phyloP scores from a whole-genome alignment of 768 basidiomycete species.

The Nevesoporus exiguus region DNA sequence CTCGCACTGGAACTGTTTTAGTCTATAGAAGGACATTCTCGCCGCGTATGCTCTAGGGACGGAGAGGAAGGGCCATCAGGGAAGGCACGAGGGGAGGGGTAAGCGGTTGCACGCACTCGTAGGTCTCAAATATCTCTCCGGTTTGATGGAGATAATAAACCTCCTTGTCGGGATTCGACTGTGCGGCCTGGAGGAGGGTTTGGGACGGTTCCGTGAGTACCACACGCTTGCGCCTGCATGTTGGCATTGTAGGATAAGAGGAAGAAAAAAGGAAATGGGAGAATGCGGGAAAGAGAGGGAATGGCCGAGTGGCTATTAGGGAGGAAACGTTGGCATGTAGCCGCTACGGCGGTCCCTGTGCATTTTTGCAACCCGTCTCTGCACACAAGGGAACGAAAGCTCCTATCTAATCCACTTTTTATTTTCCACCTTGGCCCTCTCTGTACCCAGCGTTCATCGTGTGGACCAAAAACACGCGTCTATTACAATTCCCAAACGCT shows the following conservation, averaged over 20 bases:
- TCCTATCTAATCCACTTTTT: constrained; percentile 13
- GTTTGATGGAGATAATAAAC: constrained; percentile 94
- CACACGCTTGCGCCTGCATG: constrained; percentile 86
- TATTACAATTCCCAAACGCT: background rate
- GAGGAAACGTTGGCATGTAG: constrained; percentile 49
- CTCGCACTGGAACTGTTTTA: constrained; percentile 96
- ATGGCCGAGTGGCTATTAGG: constrained; percentile 53
- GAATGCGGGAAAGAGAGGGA: constrained; percentile 60
- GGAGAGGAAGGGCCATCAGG: constrained; percentile 16
- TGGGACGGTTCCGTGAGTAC: constrained; percentile 81
- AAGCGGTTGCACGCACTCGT: constrained; percentile 64
- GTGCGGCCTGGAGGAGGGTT: constrained; percentile 60
- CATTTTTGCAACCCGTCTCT: constrained; percentile 27
- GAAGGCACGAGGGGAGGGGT: constrained; percentile 24
- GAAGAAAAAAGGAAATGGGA: constrained; percentile 44
- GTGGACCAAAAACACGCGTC: constrained; percentile 7
- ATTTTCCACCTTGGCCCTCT: constrained; percentile 2
- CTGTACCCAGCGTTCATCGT: background rate
- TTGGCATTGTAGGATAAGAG: constrained; percentile 62
- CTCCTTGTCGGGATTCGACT: constrained; percentile 61
- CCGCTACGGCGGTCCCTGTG: constrained; percentile 32
- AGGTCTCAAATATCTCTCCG: constrained; percentile 95
- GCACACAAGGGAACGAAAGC: constrained; percentile 23
- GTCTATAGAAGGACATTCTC: constrained; percentile 91
- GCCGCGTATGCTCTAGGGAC: constrained; percentile 68